Evolutionary conservation across 176 grass and related monocot species (phyloP).

Genomic region (Oropetium thomaeum): DNA sequence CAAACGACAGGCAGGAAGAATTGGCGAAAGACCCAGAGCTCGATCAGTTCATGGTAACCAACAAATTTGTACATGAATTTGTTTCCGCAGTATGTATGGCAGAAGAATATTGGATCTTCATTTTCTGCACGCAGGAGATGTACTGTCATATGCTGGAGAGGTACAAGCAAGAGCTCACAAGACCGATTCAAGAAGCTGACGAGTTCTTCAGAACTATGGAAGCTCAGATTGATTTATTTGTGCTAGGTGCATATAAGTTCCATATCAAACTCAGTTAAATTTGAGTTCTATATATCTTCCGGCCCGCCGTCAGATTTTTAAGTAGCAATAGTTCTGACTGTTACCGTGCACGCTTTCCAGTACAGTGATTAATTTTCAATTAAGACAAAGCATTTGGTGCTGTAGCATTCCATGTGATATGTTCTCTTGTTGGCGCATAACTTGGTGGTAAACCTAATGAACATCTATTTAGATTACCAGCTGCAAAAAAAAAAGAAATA

Average conservation of each 20-base stretch:
- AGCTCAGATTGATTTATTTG: conserved; percentile 59
- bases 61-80: background rate
- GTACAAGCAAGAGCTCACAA: conserved; percentile 65
- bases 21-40: conserved; percentile 72
- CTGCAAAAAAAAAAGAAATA: background rate
- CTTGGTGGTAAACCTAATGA: background rate
- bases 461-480: background rate
- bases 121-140: conserved; percentile 43
- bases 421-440: background rate
- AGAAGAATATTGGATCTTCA: conserved; percentile 7
- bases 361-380: conserved; percentile 4
- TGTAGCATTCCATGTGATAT: conserved; percentile 18
- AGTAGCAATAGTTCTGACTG: conserved; percentile 5
- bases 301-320: conserved; percentile 24
- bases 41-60: conserved; percentile 80
- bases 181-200: conserved; percentile 67
- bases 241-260: conserved; percentile 38
- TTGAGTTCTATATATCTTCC: too few relatives aligned
- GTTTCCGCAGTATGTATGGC: background rate
- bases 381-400: conserved; percentile 15
- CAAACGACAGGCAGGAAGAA: conserved; percentile 1
- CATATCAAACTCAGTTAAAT: conserved; percentile 1
- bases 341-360: conserved; percentile 21
- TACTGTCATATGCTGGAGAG: conserved; percentile 61
- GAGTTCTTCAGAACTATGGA: conserved; percentile 74